Base-by-base conservation (phyloP, 306 rosid genomes). In the Styphnolobium japonicum region DNA sequence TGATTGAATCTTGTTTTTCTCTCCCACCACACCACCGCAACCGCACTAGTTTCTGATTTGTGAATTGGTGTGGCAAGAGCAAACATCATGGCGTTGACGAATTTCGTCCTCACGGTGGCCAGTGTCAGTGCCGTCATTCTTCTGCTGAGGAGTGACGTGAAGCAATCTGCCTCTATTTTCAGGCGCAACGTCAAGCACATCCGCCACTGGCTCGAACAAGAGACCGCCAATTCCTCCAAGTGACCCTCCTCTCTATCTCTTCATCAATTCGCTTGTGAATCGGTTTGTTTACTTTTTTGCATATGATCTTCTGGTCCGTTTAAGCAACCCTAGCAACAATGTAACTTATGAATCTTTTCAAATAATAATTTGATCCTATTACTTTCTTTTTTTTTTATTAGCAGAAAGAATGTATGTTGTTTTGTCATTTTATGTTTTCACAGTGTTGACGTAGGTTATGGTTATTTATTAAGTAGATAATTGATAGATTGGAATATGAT, bases 141-240 rank as follows among this genome's bases (percentile, higher is more conserved):
- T 34, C 82, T 87, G 10, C 80, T 87, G 3, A 69, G 87, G 81
- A 87, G 91, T 60, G 91, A 87, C 49, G 91, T 87, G 18, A 87
- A 76, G 25, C 82, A 87, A 75, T 87, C 91, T 3, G 88, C 88
- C 0, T 22, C 83, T 14, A 42, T 80, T 5, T 85, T 87, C 81
- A 49, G 65, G 64, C 82, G 86, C 25, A 87, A 87, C 70, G 84
- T 85, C 25, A 87, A 85, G 67, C 88, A 87, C 53, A 76, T 87
- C 40, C 90, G 88, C 46, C 11, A 79, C 6, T 85, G 91, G 88
- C 91, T 87, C 27, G 87, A 87, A 76, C 80, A 85, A 87, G 91
- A 87, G 85, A 60, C 87, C 33, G 84, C 88, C 15, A n/a, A 56
- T 57, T 45, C 85, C 21, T 58, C 90, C 80, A 87, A 85, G 88